These are phyloP conservation scores for Leccinum colubrinum DNA, from an alignment of 1,284 basidiomycete species.

Conservation along the genomic window DNA sequence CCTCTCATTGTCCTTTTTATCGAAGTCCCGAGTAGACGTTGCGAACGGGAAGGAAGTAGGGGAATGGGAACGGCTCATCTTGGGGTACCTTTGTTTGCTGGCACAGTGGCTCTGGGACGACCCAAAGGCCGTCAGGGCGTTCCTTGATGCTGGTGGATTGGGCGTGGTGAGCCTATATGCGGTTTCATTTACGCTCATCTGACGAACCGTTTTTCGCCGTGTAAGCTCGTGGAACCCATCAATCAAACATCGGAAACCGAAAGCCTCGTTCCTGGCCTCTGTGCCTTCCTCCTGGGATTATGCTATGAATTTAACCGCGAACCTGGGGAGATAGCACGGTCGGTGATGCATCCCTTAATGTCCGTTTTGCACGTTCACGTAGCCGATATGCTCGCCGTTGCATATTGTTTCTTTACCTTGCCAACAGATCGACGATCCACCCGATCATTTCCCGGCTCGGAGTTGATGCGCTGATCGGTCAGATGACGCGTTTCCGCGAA, in stretches of 20 bases:
- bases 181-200: neutral
- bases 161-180: conserved; percentile 67
- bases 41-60: conserved; percentile 59
- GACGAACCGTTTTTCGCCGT: neutral
- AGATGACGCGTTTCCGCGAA: conserved; percentile 84
- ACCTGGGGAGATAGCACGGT: conserved; percentile 89
- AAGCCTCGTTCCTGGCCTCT: conserved; percentile 86
- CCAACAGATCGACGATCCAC: conserved; percentile 65
- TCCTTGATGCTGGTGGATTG: conserved; percentile 87
- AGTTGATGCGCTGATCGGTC: conserved; percentile 85
- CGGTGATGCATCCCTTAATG: conserved; percentile 13
- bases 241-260: conserved; percentile 89
- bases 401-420: neutral
- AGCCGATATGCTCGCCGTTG: neutral
- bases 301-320: conserved; percentile 96
- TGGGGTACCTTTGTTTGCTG: conserved; percentile 83
- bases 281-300: conserved; percentile 88
- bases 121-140: conserved; percentile 82
- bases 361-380: neutral
- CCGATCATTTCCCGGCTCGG: conserved; percentile 87
- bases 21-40: conserved; percentile 65
- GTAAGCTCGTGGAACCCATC: conserved; percentile 88
- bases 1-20: conserved; percentile 65
- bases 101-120: conserved; percentile 98
- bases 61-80: conserved; percentile 90